Evolutionary conservation across 164 flowering plant species (phyloP), one percentile per base, ranked within the genome.

Genomic region (Akebia trifoliata): DNA sequence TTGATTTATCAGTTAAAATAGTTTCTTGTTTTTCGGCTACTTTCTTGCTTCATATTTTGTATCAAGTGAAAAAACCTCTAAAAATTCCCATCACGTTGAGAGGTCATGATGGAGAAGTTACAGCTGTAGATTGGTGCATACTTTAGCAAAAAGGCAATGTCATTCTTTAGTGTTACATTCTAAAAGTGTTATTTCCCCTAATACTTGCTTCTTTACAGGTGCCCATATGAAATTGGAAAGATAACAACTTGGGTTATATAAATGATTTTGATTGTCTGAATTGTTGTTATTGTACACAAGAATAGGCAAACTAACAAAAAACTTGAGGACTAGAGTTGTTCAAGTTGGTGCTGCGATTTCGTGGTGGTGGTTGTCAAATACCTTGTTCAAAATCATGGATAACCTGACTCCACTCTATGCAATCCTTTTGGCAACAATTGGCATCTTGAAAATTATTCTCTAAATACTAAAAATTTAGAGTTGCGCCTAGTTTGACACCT

Each of bases 371-470:
- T 73, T 69, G 11, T 82, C 72, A 30, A 93, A 80, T 12, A 81
- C 81, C 18, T 62, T 58, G 72, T 93, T 93, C 70, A 93, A 59
- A 51, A 81, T 66, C 92, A 82, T 87, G 63, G 97, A 78, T 54
- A 93, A 65, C 50, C 99, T 76, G 24, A 93, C 83, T 56, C 99
- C 99, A 37, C 99, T 97, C 43, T 93, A 96, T 18, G 96, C 97
- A 4, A 93, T 73, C 24, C 96, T 72, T 59, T 86, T 82, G 79
- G 79, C 72, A 9, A 87, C 86, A 35, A 87, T 62, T 0, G 99
- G 91, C 76, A 83, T 61, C 65, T 72, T 59, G 71, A 86, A 93
- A 74, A n/a, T n/a, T n/a, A n/a, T n/a, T n/a, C n/a, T n/a, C n/a
- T n/a, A n/a, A n/a, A n/a, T n/a, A n/a, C n/a, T n/a, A n/a, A n/a